phyloP scores from a whole-genome alignment of 768 basidiomycete genomes.

The Paxillus rubicundulus region DNA sequence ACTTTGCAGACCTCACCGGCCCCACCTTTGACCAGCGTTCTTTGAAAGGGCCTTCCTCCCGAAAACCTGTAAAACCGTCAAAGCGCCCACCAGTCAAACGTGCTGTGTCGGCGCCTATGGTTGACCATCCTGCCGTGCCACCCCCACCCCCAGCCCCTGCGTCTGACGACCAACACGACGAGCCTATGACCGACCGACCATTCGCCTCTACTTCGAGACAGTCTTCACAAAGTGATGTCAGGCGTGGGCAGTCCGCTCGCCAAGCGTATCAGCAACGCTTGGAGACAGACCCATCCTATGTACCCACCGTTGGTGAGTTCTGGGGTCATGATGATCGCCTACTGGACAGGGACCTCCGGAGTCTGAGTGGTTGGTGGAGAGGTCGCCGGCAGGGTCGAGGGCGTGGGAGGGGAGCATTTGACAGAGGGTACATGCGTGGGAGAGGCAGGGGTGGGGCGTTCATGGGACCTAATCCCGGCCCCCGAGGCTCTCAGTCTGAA shows the following conservation, averaged over 20 bases:
- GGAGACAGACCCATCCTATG: conserved; percentile 82
- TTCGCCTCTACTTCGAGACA: conserved; percentile 42
- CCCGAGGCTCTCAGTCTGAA: conserved; percentile 17
- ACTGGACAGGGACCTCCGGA: conserved; percentile 76
- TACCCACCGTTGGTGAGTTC: conserved; percentile 88
- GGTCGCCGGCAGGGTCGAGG: conserved; percentile 73
- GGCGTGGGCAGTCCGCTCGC: conserved; percentile 63
- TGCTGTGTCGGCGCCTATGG: conserved; percentile 35
- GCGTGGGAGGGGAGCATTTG: conserved; percentile 51
- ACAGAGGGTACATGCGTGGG: conserved; percentile 48
- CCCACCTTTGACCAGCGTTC: conserved; percentile 30
- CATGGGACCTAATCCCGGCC: conserved; percentile 16
- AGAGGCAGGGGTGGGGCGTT: conserved; percentile 53
- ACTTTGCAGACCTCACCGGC: conserved; percentile 62
- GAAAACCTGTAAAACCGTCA: conserved; percentile 41
- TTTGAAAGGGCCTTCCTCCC: conserved; percentile 40
- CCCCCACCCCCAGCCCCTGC: conserved; percentile 7
- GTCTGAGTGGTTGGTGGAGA: conserved; percentile 86
- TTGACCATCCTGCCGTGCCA: conserved; percentile 21
- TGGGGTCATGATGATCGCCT: conserved; percentile 95
- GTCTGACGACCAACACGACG: conserved; percentile 13
- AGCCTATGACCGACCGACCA: conserved; percentile 29
- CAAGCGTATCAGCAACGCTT: conserved; percentile 85
- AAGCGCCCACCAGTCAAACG: conserved; percentile 37
- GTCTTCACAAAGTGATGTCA: conserved; percentile 20